Conservation (phyloP, 2,329 filamentous ascomycete genomes). For the Diaporthe citri region DNA sequence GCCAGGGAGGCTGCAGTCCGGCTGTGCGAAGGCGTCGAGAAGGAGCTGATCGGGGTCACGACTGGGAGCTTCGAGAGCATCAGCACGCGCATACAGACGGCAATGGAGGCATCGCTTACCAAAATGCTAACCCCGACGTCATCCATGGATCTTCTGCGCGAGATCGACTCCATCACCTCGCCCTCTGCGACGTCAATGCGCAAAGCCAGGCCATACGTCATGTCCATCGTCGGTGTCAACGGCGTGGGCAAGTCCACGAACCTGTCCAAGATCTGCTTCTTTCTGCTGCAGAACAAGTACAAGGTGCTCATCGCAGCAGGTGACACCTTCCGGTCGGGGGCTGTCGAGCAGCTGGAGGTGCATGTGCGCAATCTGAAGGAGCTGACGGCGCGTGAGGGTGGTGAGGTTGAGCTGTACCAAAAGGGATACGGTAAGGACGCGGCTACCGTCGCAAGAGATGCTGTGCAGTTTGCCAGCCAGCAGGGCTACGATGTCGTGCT, state of each 20-base stretch:
- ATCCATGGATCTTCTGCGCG: slow-evolving; percentile 92
- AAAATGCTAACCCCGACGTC: slow-evolving; percentile 97
- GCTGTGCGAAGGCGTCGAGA: slow-evolving; percentile 90
- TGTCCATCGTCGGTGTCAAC: slow-evolving; percentile 98
- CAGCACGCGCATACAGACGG: slow-evolving; percentile 83
- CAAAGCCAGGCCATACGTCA: slow-evolving; percentile 87
- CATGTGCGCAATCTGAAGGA: slow-evolving; percentile 95
- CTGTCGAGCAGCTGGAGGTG: slow-evolving; percentile 95
- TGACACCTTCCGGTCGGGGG: slow-evolving; percentile 96
- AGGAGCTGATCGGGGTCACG: slow-evolving; percentile 89
- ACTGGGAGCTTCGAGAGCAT: slow-evolving; percentile 93
- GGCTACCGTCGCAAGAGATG: slow-evolving; percentile 93
- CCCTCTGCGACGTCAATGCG: slow-evolving; percentile 74
- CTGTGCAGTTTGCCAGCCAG: slow-evolving; percentile 82
- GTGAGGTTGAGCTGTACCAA: slow-evolving; percentile 90
- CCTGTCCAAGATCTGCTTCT: slow-evolving; percentile 97
- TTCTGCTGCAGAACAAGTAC: slow-evolving; percentile 96
- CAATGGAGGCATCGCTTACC: slow-evolving; percentile 91
- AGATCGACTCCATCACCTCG: slow-evolving; percentile 84
- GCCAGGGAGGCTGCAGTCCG: slow-evolving; percentile 93
- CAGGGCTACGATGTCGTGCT: slow-evolving; percentile 91
- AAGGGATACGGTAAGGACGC: slow-evolving; percentile 99
- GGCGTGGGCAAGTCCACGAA: slow-evolving; percentile 99
- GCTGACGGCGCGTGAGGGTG: slow-evolving; percentile 85
- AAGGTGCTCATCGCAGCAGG: slow-evolving; percentile 58